Evolutionary conservation across 345 rosid genomes (phyloP), one percentile per base, ranked within the genome.

Genomic region (Kernera saxatilis): DNA sequence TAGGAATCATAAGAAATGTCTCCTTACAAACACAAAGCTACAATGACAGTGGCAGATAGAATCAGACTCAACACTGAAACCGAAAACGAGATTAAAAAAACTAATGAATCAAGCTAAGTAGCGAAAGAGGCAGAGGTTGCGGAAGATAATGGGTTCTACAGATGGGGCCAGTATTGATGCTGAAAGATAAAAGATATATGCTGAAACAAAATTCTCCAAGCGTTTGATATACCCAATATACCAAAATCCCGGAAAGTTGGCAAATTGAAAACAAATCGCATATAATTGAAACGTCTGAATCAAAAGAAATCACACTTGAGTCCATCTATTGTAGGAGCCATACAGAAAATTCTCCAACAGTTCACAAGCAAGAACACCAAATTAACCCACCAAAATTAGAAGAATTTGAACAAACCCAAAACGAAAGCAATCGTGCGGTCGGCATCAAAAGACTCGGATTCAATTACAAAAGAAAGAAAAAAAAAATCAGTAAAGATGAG

Each of bases 401-500:
- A 39, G 9, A 46, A 17, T 1, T 17, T 4, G 46, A 70, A 36
- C 12, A 25, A 58, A 17, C 7, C 66, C 39, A 35, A 57, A 58
- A 46, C 19, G 49, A 61, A 40, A 71, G 51, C 10, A 70, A 61
- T 36, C 67, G 74, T 46, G 57, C 9, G 64, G 55, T 55, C 18
- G 53, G 12, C 14, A 67, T 26, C 10, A 21, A 68, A 55, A 46
- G 25, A 3, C 22, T 32, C 25, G 18, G 32, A 21, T 3, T 21
- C 14, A 60, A 49, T 25, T 1, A 25, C 29, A 30, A 23, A 59
- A 19, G 14, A 1, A 0, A 35, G 22, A 68, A 59, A 19, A 19
- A 1, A 0, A 35, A 32, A 68, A 55, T 11, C 33, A 69, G 55
- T 40, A 61, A 30, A 60, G 35, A 61, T 44, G 56, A 72, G 48